phyloP scores from a whole-genome alignment of 768 basidiomycete species.

The Agaricus subrufescens region DNA sequence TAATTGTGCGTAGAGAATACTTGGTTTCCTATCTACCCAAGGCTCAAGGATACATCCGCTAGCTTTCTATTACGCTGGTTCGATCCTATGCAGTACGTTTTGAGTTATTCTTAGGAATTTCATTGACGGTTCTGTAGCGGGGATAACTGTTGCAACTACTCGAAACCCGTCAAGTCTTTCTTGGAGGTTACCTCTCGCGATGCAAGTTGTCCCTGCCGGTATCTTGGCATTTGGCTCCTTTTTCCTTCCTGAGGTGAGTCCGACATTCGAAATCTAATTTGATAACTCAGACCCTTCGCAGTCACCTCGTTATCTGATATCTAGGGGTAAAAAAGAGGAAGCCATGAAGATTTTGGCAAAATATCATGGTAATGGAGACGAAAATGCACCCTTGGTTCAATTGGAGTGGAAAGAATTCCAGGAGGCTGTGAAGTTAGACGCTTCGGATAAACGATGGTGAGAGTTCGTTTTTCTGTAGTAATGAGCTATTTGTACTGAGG shows the following conservation, averaged over 20 bases:
- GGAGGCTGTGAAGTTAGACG: constrained; percentile 43
- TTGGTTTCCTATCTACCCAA: too few species aligned
- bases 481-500: neutral
- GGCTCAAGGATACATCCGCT: neutral
- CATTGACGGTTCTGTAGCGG: constrained; percentile 21
- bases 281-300: constrained; percentile 12
- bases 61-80: constrained; percentile 44
- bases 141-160: constrained; percentile 40
- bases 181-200: constrained; percentile 49
- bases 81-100: constrained; percentile 35
- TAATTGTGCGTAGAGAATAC: constrained; percentile 22
- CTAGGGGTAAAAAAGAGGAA: constrained; percentile 43
- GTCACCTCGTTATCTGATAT: constrained; percentile 53
- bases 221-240: constrained; percentile 28
- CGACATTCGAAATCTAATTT: neutral
- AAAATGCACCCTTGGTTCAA: constrained; percentile 43
- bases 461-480: constrained; percentile 9
- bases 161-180: constrained; percentile 27
- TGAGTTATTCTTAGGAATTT: neutral
- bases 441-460: constrained; percentile 54
- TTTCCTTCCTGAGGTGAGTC: constrained; percentile 32
- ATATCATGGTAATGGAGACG: constrained; percentile 50
- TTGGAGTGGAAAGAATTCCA: constrained; percentile 51
- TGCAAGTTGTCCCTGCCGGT: constrained; percentile 45
- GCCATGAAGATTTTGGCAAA: constrained; percentile 43